phyloP scores from a whole-genome alignment of 768 basidiomycete genomes.

The Mycena polygramma region DNA sequence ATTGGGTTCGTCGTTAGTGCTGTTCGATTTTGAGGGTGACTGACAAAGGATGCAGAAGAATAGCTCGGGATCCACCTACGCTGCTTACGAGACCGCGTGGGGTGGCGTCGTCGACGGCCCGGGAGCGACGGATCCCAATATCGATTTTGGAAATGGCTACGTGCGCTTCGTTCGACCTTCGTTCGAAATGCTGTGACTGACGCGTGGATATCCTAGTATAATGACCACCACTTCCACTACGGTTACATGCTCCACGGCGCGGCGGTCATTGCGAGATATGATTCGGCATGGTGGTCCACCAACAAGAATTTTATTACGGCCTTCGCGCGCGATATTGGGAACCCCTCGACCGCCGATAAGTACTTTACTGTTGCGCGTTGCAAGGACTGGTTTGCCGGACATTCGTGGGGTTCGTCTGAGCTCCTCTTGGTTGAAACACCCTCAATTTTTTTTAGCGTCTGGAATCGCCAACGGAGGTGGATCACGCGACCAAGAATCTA shows the following conservation, averaged over 20 bases:
- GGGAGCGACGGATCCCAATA: constrained; percentile 44
- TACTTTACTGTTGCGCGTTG: constrained; percentile 49
- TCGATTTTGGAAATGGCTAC: constrained; percentile 52
- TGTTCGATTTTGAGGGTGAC: background rate
- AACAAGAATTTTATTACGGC: constrained; percentile 43
- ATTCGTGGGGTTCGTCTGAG: constrained; percentile 49
- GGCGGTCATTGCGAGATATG: constrained; percentile 50
- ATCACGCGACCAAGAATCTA: constrained; percentile 50
- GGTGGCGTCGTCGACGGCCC: constrained; percentile 51
- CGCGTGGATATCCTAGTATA: constrained; percentile 36
- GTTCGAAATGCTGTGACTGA: background rate
- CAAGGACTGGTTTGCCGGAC: constrained; percentile 53
- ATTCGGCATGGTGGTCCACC: constrained; percentile 42
- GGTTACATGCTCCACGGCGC: constrained; percentile 49
- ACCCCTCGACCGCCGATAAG: constrained; percentile 48
- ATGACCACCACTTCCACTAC: constrained; percentile 54
- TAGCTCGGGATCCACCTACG: constrained; percentile 38
- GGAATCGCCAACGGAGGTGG: constrained; percentile 52
- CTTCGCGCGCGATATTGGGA: constrained; percentile 51
- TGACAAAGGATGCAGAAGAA: background rate
- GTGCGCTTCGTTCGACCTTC: constrained; percentile 6
- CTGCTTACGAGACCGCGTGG: constrained; percentile 52
- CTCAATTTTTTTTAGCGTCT: constrained; percentile 41
- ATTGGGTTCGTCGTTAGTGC: constrained; percentile 40
- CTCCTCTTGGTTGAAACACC: background rate